phyloP scores from a whole-genome alignment of 1,139 yeast species.

The Pichia sp. region DNA sequence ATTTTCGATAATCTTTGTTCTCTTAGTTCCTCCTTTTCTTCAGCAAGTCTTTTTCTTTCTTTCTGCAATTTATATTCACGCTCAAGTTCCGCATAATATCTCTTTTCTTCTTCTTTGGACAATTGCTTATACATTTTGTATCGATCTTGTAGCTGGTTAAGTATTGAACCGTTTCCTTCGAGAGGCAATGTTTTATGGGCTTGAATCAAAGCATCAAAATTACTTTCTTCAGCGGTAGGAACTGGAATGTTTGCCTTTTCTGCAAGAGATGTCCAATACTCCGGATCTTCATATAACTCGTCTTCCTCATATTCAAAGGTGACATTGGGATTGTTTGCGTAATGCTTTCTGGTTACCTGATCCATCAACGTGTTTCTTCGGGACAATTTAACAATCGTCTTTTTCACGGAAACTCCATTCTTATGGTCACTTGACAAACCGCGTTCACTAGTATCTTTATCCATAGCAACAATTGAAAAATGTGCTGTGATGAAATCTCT shows the following conservation, averaged over 20 bases:
- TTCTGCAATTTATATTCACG: slow-evolving; percentile 16
- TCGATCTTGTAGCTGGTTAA: slow-evolving; percentile 12
- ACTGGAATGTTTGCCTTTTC: slow-evolving; percentile 21
- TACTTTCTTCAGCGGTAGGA: not conserved
- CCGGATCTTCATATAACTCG: slow-evolving; percentile 10
- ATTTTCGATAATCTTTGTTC: not conserved
- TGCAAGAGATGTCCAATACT: slow-evolving; percentile 22
- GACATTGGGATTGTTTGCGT: slow-evolving; percentile 13
- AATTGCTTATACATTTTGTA: slow-evolving; percentile 17
- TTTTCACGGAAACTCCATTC: not conserved
- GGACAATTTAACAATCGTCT: slow-evolving; percentile 7
- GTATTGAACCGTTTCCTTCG: not conserved
- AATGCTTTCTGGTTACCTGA: slow-evolving; percentile 15
- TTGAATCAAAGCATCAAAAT: not conserved
- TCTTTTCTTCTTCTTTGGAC: slow-evolving; percentile 19
- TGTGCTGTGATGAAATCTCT: no score
- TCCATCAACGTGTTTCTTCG: slow-evolving; percentile 9
- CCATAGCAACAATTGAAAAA: no score
- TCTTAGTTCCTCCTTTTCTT: slow-evolving; percentile 8
- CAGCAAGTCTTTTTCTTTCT: slow-evolving; percentile 13
- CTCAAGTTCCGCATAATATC: slow-evolving; percentile 19
- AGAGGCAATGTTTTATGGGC: not conserved
- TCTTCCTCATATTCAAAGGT: slow-evolving; percentile 11
- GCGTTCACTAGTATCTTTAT: no score
- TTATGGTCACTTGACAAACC: no score